A percentile compares a stretch with the other conserved stretches of the same genome.
These are phyloP conservation scores for Ananas comosus DNA, from an alignment of 176 grass and related monocot species.

Conservation along the genomic window DNA sequence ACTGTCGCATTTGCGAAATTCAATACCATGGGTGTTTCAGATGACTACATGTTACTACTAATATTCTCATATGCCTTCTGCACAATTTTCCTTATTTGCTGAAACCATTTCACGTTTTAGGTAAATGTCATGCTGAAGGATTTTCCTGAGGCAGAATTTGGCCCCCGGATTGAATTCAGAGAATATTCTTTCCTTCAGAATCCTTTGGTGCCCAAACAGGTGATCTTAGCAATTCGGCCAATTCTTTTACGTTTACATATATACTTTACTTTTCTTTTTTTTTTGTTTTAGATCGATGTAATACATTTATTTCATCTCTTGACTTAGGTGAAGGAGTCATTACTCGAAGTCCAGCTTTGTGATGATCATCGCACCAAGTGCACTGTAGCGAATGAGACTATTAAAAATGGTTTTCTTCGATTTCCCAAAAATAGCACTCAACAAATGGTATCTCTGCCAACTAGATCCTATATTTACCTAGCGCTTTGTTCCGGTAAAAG, in stretches of 20 bases:
- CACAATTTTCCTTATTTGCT: not conserved
- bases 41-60: not conserved
- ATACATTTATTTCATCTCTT: constrained; percentile 21
- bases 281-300: constrained; percentile 7
- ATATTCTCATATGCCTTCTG: not conserved
- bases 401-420: constrained; percentile 31
- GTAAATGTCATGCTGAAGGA: constrained; percentile 86
- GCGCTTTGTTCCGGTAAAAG: no score
- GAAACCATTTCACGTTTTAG: constrained; percentile 33
- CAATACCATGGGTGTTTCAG: no score
- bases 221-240: constrained; percentile 12
- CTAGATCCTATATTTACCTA: no score
- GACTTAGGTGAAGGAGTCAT: constrained; percentile 64
- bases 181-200: constrained; percentile 94
- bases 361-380: constrained; percentile 43
- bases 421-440: constrained; percentile 72
- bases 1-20: no score
- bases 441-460: constrained; percentile 42
- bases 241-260: not conserved
- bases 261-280: not conserved
- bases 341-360: constrained; percentile 64
- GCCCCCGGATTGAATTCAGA: constrained; percentile 70
- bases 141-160: constrained; percentile 66
- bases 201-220: constrained; percentile 70
- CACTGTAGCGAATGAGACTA: constrained; percentile 31